These are phyloP conservation scores for Santalum album DNA, from an alignment of 164 flowering plant species.

Conservation along the genomic window DNA sequence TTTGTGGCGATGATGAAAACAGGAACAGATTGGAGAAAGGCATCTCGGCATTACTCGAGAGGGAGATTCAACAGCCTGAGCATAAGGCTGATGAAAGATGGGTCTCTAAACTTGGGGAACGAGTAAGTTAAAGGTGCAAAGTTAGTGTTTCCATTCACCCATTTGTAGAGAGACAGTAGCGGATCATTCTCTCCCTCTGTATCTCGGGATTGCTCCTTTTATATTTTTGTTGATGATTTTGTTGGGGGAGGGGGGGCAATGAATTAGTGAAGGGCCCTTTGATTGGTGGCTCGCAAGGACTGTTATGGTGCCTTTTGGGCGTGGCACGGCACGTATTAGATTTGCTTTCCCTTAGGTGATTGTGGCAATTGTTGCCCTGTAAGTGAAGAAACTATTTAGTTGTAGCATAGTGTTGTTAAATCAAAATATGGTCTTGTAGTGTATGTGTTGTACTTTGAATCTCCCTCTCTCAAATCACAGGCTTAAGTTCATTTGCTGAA, in stretches of 20 bases:
- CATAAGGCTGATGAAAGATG: conserved; percentile 84
- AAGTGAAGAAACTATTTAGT: too few species aligned
- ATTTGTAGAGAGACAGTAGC: background rate
- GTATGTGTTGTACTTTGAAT: too few species aligned
- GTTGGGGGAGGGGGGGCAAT: background rate
- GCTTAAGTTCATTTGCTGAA: too few species aligned
- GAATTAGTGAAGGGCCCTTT: background rate
- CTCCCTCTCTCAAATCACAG: too few species aligned
- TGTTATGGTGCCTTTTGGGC: too few species aligned
- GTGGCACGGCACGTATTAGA: too few species aligned
- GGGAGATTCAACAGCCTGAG: conserved; percentile 91
- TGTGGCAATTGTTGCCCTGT: too few species aligned
- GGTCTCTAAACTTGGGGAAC: conserved; percentile 62
- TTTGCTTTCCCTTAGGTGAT: too few species aligned
- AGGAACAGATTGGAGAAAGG: conserved; percentile 98
- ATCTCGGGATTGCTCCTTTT: background rate
- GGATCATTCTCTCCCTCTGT: background rate
- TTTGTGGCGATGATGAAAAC: conserved; percentile 96
- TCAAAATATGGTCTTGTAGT: too few species aligned
- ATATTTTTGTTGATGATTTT: background rate
- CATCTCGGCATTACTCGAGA: conserved; percentile 88
- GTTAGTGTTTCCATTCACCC: background rate
- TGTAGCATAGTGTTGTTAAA: too few species aligned
- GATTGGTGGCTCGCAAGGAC: background rate
- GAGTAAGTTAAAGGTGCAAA: conserved; percentile 14